phyloP scores from a whole-genome alignment of 345 rosid species.

The Carallia brachiata region DNA sequence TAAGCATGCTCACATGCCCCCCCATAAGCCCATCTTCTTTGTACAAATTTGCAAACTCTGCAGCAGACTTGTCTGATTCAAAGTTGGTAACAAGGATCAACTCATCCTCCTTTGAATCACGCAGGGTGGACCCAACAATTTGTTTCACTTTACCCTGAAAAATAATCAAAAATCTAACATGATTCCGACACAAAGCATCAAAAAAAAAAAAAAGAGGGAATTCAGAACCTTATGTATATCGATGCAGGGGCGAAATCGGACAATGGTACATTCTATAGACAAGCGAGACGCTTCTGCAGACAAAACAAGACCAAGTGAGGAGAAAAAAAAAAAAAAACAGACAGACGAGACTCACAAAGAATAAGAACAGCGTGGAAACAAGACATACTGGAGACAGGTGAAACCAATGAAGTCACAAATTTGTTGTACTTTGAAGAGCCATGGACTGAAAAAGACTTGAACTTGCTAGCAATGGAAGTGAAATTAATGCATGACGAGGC shows the following conservation, averaged over 20 bases:
- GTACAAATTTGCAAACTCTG: constrained; percentile 78
- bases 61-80: constrained; percentile 73
- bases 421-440: neutral
- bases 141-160: constrained; percentile 90
- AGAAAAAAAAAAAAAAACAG: neutral
- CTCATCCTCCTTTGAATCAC: constrained; percentile 67
- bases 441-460: neutral
- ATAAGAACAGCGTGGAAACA: neutral
- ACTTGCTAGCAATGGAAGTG: neutral
- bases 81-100: constrained; percentile 75
- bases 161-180: neutral
- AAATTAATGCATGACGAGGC: neutral
- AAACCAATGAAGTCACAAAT: neutral
- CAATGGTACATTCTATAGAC: constrained; percentile 45
- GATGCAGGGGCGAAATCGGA: constrained; percentile 85
- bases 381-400: constrained; percentile 4
- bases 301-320: neutral
- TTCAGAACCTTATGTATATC: constrained; percentile 76
- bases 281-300: constrained; percentile 33
- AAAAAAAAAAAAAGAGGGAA: neutral
- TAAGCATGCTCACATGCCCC: constrained; percentile 94
- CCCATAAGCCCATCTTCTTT: constrained; percentile 69
- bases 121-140: constrained; percentile 90
- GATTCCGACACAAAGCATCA: neutral
- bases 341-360: neutral